Percentiles rank a stretch among this genome's conserved stretches.
phyloP scores from a whole-genome alignment of 352 stramenopile species.

The Halophytophthora batemanensis region DNA sequence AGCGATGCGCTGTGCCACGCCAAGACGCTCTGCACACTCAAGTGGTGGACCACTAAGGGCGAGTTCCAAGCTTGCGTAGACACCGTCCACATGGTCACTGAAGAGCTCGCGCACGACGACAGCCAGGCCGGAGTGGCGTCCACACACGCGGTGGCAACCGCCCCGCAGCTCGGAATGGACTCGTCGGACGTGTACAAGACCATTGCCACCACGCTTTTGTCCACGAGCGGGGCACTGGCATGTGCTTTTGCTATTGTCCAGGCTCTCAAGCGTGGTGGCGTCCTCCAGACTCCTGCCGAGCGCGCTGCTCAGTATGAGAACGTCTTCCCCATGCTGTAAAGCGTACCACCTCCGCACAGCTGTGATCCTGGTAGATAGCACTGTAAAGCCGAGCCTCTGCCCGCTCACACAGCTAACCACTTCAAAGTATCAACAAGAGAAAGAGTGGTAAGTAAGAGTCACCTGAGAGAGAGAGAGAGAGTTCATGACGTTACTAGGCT shows the following conservation, averaged over 20 bases:
- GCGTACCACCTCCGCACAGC: not conserved
- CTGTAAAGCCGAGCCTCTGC: not conserved
- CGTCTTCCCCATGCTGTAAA: conserved; percentile 52
- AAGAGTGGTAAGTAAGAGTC: too few species aligned
- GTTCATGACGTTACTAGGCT: too few species aligned
- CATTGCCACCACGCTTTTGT: conserved; percentile 47
- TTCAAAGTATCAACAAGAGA: too few species aligned
- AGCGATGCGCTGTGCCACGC: conserved; percentile 41
- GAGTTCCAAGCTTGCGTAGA: conserved; percentile 70
- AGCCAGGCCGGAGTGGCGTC: conserved; percentile 3
- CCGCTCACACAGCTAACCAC: too few species aligned
- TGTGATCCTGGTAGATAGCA: too few species aligned
- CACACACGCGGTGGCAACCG: conserved; percentile 2
- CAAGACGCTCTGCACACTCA: conserved; percentile 72
- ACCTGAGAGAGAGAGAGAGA: not conserved
- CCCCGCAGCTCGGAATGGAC: conserved; percentile 5
- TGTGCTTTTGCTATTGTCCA: conserved; percentile 34
- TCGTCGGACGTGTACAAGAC: conserved; percentile 34
- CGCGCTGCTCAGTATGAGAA: conserved; percentile 41
- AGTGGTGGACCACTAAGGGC: conserved; percentile 78
- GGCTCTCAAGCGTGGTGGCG: conserved; percentile 30
- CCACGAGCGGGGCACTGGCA: conserved; percentile 28
- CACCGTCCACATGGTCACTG: conserved; percentile 14
- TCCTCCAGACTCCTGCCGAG: conserved; percentile 33
- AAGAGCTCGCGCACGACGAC: not conserved